These are phyloP conservation scores for Sodiomyces alkalinus DNA, from an alignment of 2,329 filamentous ascomycete species.

Conservation along the genomic window DNA sequence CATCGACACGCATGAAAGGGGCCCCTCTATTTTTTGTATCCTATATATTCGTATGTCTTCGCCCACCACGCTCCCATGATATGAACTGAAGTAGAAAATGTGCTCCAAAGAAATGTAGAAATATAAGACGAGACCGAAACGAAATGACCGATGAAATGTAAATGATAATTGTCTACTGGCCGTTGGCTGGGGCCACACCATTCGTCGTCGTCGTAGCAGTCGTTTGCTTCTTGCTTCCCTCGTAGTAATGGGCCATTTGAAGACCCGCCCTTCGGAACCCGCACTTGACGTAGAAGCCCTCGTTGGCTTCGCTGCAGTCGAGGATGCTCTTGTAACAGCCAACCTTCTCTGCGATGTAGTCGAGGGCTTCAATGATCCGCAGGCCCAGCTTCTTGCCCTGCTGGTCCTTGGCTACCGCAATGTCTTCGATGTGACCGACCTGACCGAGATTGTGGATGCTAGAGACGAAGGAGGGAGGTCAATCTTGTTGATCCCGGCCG, in stretches of 20 bases:
- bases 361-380: slow-evolving; percentile 83
- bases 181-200: too few species aligned
- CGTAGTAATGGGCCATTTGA: slow-evolving; percentile 96
- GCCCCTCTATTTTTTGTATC: too few species aligned
- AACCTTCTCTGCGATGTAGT: slow-evolving; percentile 71
- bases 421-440: slow-evolving; percentile 95
- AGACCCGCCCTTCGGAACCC: slow-evolving; percentile 83
- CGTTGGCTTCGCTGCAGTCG: slow-evolving; percentile 90
- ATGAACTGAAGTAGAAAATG: too few species aligned
- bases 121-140: too few species aligned
- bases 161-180: slow-evolving; percentile 13
- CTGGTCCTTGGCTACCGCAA: slow-evolving; percentile 86
- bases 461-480: slow-evolving; percentile 4
- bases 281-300: slow-evolving; percentile 97
- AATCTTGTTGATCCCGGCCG: slow-evolving; percentile 1
- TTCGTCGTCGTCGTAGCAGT: too few species aligned
- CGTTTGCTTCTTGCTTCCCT: slow-evolving; percentile 35
- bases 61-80: too few species aligned
- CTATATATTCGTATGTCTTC: too few species aligned
- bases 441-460: slow-evolving; percentile 68
- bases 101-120: too few species aligned
- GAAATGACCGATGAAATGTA: too few species aligned
- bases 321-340: slow-evolving; percentile 97
- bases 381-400: slow-evolving; percentile 95
- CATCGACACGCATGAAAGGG: too few species aligned